Percentiles rank a stretch among this genome's conserved stretches.
Conservation (phyloP, 805 yeast genomes). For the Metschnikowia koreensis region DNA sequence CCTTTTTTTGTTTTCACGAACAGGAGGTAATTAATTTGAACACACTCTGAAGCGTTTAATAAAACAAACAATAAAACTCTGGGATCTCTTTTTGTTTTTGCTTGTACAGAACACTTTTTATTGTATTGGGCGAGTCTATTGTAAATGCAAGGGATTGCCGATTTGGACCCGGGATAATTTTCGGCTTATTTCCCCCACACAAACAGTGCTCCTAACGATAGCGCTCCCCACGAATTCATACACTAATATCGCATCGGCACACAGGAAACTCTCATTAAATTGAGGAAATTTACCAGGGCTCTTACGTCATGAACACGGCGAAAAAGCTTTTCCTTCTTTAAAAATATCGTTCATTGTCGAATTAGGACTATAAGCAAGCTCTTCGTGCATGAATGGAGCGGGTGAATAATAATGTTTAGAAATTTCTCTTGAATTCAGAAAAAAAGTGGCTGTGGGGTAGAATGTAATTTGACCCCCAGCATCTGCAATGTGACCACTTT, state of each 20-base stretch:
- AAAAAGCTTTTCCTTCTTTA: background rate
- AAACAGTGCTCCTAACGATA: background rate
- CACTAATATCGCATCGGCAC: background rate
- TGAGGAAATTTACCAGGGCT: background rate
- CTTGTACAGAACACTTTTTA: no score
- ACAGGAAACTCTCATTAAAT: background rate
- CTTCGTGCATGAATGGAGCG: background rate
- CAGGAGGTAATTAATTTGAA: no score
- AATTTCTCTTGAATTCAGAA: no score
- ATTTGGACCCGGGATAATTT: background rate
- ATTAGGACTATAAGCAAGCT: background rate
- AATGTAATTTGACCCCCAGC: no score
- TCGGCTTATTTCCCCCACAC: constrained; percentile 2
- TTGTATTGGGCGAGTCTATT: background rate
- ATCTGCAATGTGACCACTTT: background rate
- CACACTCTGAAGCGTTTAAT: no score
- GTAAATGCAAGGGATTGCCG: background rate
- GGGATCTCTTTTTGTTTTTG: no score
- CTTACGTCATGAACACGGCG: background rate
- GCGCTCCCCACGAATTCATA: background rate
- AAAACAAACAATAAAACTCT: no score
- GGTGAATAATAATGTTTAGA: background rate
- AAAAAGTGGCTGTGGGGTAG: no score
- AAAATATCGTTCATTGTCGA: background rate
- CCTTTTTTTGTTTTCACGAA: background rate